Conservation (phyloP, 2,329 filamentous ascomycete species). For the Daldinia sp. region DNA sequence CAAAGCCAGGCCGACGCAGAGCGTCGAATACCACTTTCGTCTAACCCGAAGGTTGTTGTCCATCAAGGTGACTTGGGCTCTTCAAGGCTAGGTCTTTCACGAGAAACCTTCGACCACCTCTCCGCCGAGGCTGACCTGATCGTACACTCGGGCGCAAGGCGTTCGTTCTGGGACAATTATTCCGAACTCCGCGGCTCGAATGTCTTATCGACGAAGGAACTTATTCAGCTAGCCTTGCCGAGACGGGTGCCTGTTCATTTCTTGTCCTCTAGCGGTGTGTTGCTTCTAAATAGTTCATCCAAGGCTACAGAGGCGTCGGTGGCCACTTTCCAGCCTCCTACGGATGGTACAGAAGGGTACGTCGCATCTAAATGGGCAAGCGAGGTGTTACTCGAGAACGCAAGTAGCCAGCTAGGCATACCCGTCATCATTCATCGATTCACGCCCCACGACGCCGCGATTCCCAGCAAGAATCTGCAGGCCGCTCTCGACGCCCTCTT, state of each 20-base stretch:
- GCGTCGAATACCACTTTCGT: background rate
- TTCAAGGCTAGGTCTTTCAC: slow-evolving; percentile 12
- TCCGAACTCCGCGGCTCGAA: slow-evolving; percentile 47
- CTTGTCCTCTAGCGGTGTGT: slow-evolving; percentile 45
- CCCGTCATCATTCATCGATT: too few species aligned
- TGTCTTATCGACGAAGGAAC: slow-evolving; percentile 47
- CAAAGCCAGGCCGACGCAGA: background rate
- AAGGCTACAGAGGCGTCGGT: background rate
- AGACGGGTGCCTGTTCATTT: slow-evolving; percentile 49
- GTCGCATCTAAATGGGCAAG: background rate
- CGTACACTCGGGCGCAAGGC: slow-evolving; percentile 61
- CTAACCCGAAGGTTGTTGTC: background rate
- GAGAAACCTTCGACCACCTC: slow-evolving; percentile 37
- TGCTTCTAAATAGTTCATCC: background rate
- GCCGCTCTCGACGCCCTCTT: too few species aligned
- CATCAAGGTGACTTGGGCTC: background rate
- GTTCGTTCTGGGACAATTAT: slow-evolving; percentile 51
- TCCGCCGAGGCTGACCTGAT: slow-evolving; percentile 49
- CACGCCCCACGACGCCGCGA: too few species aligned
- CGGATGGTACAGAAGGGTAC: slow-evolving; percentile 23
- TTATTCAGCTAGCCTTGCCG: slow-evolving; percentile 46
- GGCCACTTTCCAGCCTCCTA: background rate
- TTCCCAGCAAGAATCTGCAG: too few species aligned
- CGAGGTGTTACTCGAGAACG: background rate
- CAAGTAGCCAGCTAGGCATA: too few species aligned